Evolutionary conservation across 2,329 filamentous ascomycete species (phyloP).

Genomic region (Delphinella strobiligena): DNA sequence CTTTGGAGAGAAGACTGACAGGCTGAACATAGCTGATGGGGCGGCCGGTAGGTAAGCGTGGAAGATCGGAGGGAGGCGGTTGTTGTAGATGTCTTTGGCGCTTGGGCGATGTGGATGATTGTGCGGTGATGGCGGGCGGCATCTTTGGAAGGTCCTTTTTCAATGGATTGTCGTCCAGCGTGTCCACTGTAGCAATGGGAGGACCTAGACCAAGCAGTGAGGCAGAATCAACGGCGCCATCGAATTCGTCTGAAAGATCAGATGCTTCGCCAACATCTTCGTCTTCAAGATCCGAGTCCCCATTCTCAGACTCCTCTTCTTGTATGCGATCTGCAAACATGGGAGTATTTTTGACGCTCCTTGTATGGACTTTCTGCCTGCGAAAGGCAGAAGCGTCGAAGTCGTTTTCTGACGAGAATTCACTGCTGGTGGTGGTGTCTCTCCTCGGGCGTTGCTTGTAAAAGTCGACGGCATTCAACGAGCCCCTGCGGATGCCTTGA

Average conservation of each 20-base stretch:
- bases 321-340: slow-evolving; percentile 42
- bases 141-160: slow-evolving; percentile 20
- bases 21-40: slow-evolving; percentile 61
- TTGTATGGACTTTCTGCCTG: slow-evolving; percentile 39
- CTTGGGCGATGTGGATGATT: slow-evolving; percentile 4
- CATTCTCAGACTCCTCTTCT: slow-evolving; percentile 31
- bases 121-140: slow-evolving; percentile 38
- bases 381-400: slow-evolving; percentile 56
- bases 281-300: slow-evolving; percentile 24
- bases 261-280: slow-evolving; percentile 27
- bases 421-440: slow-evolving; percentile 71
- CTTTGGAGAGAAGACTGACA: slow-evolving; percentile 58
- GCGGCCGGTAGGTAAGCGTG: slow-evolving; percentile 58
- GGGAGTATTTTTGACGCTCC: slow-evolving; percentile 43
- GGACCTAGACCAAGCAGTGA: slow-evolving; percentile 58
- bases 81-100: slow-evolving; percentile 47
- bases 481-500: slow-evolving; percentile 46
- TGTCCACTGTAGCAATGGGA: slow-evolving; percentile 11
- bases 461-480: slow-evolving; percentile 57
- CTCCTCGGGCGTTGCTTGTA: slow-evolving; percentile 50
- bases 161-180: slow-evolving; percentile 8
- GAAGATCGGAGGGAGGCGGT: slow-evolving; percentile 44
- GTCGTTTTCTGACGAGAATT: slow-evolving; percentile 74
- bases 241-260: slow-evolving; percentile 45
- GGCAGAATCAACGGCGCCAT: slow-evolving; percentile 53